Evolutionary conservation across 352 stramenopile species (phyloP).

Genomic region (Globisporangium echinulatum): DNA sequence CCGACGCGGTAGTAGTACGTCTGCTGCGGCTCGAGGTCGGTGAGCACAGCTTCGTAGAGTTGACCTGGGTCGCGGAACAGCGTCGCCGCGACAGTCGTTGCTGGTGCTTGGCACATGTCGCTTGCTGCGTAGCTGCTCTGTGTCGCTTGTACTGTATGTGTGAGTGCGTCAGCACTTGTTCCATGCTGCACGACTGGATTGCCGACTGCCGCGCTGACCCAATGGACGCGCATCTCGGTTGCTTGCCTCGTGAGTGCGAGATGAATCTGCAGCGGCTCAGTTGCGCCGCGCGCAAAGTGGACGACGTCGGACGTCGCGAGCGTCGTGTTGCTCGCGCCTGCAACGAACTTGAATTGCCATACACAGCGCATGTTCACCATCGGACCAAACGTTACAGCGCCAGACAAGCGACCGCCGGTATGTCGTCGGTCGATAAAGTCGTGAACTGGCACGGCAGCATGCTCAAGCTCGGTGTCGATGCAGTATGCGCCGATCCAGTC

Average conservation of each 20-base stretch:
- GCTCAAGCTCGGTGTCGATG: conserved; percentile 12
- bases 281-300: conserved; percentile 22
- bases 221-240: conserved; percentile 47
- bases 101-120: conserved; percentile 11
- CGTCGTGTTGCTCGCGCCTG: conserved; percentile 16
- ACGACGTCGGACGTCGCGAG: conserved; percentile 25
- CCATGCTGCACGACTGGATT: conserved; percentile 34
- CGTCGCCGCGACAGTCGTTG: conserved; percentile 4
- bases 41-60: conserved; percentile 13
- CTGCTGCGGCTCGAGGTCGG: conserved; percentile 2
- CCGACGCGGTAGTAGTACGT: conserved; percentile 17
- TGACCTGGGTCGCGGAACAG: conserved; percentile 11
- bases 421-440: conserved; percentile 15
- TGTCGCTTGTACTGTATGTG: conserved; percentile 1
- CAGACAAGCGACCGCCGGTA: neutral
- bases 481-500: conserved; percentile 20
- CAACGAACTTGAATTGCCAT: conserved; percentile 21
- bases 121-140: conserved; percentile 2
- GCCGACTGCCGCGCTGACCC: conserved; percentile 36
- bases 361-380: conserved; percentile 25
- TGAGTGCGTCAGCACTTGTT: conserved; percentile 14
- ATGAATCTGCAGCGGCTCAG: conserved; percentile 23
- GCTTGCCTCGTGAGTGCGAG: conserved; percentile 2
- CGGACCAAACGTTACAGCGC: conserved; percentile 12
- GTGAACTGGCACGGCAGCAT: conserved; percentile 2